Conservation (phyloP, 805 yeast genomes). For the Dipodascus geniculatus region DNA sequence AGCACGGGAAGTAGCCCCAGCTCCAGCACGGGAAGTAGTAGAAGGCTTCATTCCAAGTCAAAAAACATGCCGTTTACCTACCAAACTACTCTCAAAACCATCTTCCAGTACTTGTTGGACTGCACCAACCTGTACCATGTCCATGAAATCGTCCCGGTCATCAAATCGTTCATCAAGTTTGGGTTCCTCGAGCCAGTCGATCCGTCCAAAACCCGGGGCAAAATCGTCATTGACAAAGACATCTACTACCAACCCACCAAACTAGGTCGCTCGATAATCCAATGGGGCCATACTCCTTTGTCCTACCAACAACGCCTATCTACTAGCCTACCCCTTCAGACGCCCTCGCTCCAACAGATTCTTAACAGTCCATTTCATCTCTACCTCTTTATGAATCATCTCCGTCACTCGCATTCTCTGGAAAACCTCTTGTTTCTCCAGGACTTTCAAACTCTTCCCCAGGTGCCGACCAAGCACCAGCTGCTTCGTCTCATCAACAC, state of each 20-base stretch:
- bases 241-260: not conserved
- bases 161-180: conserved; percentile 23
- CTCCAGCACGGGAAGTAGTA: no score
- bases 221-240: not conserved
- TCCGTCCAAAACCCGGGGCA: not conserved
- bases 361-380: conserved; percentile 63
- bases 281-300: not conserved
- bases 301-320: conserved; percentile 5
- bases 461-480: not conserved
- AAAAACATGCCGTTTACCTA: not conserved
- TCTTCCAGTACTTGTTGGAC: conserved; percentile 82
- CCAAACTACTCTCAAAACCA: conserved; percentile 34
- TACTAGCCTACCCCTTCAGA: conserved; percentile 3
- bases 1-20: no score
- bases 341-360: conserved; percentile 14
- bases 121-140: conserved; percentile 59
- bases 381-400: conserved; percentile 46
- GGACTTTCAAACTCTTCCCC: conserved; percentile 31
- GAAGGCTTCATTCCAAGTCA: not conserved
- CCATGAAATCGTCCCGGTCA: conserved; percentile 13
- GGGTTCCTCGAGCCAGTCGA: conserved; percentile 12
- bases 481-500: not conserved
- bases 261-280: not conserved
- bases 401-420: conserved; percentile 48
- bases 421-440: conserved; percentile 64